Base-by-base conservation (phyloP, 2,329 filamentous ascomycete genomes). In the Myriosclerotinia scirpicola region DNA sequence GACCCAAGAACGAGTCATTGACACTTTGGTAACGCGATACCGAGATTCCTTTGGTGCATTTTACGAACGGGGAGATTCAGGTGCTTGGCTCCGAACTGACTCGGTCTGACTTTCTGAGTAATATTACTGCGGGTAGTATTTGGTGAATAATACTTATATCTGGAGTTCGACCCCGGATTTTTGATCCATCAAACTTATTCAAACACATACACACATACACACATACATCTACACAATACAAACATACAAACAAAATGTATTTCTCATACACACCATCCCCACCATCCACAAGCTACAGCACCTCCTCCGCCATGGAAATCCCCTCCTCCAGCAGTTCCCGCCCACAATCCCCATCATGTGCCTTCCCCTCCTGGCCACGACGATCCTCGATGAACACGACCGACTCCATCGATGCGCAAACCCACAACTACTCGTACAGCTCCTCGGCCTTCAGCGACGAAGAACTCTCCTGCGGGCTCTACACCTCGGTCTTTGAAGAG, bases 341-440 rank as follows among this genome's bases (percentile, higher is more conserved):
- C 15, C 61, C 73, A 30, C 70, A 69, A 42, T 74, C 75, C 15
- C 66, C 73, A 8, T 74, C 74, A 0, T 86, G 84, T 77, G 85
- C 84, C 36, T 87, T 82, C 71, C 85, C 85, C 38, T 85, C 83
- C 34, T 87, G 85, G 85, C 84, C 84, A 36, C 81, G 84, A 67
- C 80, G 84, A 53, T 79, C 81, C 20, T 84, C 83, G 50, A 80
- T 87, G 68, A 70, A 72, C 66, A 70, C 70, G 26, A 70, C 67
- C 58, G 65, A 67, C 9, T 69, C 69, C 55, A n/a, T 53, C n/a
- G 59, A 69, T 1, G 69, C 72, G 2, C 67, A 72, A n/a, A 67
- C 68, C 40, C 70, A 73, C 26, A 36, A 60, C 14, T 38, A 50
- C 20, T 50, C 58, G 11, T 60, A 60, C 38, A 71, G 61, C 61